Evolutionary conservation across 2,329 filamentous ascomycete species (phyloP), one percentile per base, ranked within the genome.

Genomic region (Clarireedia paspali): DNA sequence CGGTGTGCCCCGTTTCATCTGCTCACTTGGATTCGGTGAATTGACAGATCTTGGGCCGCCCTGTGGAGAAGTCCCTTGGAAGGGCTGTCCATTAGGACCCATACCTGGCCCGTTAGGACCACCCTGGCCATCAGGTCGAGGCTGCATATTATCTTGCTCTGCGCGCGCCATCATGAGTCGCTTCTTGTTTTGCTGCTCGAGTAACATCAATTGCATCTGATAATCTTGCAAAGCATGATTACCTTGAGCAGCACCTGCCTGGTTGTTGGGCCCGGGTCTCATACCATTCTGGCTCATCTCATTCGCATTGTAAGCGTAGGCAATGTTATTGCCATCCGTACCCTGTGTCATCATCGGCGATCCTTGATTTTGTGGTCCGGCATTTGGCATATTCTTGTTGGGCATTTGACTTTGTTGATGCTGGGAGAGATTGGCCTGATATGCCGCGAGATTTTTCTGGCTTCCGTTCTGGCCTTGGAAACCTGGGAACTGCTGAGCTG

Each of bases 101-200:
- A 66, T 62, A 12, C 73, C 79, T n/a, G 81, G 77, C 5, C 47
- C 53, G 17, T 39, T 48, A 39, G 75, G 34, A 23, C 34, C 79
- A 46, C 77, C 80, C 54, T 77, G 76, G 34, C 74, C 77, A 53
- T 78, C 74, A 39, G 76, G 74, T 24, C 65, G 60, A 42, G 75
- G 74, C 57, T 75, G 74, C 70, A 84, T 79, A 67, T 74, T 82
- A 60, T 91, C 89, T 70, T 92, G 88, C 68, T 80, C 83, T 68
- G 85, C 87, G 17, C 88, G 83, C 39, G 88, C 88, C 87, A 91
- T 90, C 77, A 91, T 84, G 49, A 92, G 77, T 17, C 88, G 78
- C 72, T 91, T 91, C 77, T 91, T 92, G 66, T 92, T 92, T 72
- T 92, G 88, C 71, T 91, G 88, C 72, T 92, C 88, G 15, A 92